Evolutionary conservation across 495 filamentous ascomycete species (phyloP).

Genomic region (Astrocystis sublimbata): DNA sequence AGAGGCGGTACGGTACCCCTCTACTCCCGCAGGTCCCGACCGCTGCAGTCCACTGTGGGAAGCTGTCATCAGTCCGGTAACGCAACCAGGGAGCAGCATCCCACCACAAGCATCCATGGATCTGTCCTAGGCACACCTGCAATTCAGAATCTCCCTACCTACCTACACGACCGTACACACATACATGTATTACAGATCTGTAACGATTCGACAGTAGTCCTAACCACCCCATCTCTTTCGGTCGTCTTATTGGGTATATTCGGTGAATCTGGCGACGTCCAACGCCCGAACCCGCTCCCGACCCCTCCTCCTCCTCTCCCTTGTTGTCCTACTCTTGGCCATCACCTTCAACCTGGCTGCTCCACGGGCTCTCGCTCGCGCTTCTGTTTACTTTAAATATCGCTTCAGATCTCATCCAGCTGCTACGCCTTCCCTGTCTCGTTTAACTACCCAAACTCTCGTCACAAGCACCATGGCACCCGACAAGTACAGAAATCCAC

Average conservation of each 20-base stretch:
- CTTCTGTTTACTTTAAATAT: conserved; percentile 62
- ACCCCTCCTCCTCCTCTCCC: conserved; percentile 49
- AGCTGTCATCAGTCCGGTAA: conserved; percentile 12
- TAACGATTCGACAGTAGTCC: background rate
- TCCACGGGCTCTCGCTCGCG: conserved; percentile 61
- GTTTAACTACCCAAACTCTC: conserved; percentile 22
- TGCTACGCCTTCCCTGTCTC: conserved; percentile 9
- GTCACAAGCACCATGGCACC: conserved; percentile 34
- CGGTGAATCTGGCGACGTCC: conserved; percentile 43
- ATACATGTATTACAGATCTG: background rate
- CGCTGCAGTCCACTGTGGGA: background rate
- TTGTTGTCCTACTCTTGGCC: conserved; percentile 62
- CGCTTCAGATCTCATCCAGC: conserved; percentile 35
- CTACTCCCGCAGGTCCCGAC: background rate
- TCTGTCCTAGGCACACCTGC: too few relatives aligned
- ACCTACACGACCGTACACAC: background rate
- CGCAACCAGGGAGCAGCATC: background rate
- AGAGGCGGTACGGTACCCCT: background rate
- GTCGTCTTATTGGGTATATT: background rate
- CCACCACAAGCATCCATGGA: too few relatives aligned
- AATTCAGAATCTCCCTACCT: too few relatives aligned
- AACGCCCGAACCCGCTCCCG: conserved; percentile 31
- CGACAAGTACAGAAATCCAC: conserved; percentile 65
- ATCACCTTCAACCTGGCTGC: conserved; percentile 77
- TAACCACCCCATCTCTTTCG: background rate